Percentiles rank a stretch among this genome's conserved stretches.
Conservation (phyloP, 2,329 filamentous ascomycete genomes). For the Pseudomassariella vexata region DNA sequence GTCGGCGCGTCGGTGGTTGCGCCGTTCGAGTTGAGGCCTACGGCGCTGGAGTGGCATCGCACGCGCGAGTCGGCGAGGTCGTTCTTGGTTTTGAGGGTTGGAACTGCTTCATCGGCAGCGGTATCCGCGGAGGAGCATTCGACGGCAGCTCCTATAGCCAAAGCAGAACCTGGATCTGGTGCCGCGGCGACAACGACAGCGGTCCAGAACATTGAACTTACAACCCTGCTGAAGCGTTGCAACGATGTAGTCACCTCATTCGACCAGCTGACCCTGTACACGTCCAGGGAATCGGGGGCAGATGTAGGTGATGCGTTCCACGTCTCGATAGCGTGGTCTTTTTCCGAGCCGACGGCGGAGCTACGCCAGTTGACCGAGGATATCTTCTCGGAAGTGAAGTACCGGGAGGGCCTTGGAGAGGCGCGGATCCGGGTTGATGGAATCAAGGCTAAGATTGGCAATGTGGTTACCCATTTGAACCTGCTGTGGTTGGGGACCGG, state of each 20-base stretch:
- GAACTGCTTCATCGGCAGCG: too few species aligned
- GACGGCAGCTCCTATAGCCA: conserved; percentile 20
- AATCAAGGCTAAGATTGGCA: conserved; percentile 72
- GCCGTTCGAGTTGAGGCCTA: conserved; percentile 34
- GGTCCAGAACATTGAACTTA: conserved; percentile 45
- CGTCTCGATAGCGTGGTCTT: conserved; percentile 82
- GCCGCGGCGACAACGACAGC: conserved; percentile 15
- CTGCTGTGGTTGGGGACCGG: too few species aligned
- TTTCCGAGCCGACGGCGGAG: conserved; percentile 45
- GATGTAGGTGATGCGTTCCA: conserved; percentile 59
- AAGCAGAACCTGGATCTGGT: neutral
- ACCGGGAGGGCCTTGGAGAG: conserved; percentile 22
- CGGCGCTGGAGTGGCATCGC: conserved; percentile 41
- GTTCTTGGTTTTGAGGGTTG: conserved; percentile 76
- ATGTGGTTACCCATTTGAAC: conserved; percentile 50
- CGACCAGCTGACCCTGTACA: conserved; percentile 68
- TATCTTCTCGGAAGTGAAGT: conserved; percentile 17
- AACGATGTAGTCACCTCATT: conserved; percentile 58
- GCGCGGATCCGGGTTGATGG: conserved; percentile 50
- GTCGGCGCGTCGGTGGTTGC: conserved; percentile 29
- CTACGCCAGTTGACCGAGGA: conserved; percentile 29
- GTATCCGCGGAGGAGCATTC: conserved; percentile 13
- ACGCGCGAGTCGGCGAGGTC: conserved; percentile 61
- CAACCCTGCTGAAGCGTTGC: conserved; percentile 57
- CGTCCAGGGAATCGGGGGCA: conserved; percentile 15